Conservation (phyloP, 257 asterid genomes). For the Solanum clarkiae region DNA sequence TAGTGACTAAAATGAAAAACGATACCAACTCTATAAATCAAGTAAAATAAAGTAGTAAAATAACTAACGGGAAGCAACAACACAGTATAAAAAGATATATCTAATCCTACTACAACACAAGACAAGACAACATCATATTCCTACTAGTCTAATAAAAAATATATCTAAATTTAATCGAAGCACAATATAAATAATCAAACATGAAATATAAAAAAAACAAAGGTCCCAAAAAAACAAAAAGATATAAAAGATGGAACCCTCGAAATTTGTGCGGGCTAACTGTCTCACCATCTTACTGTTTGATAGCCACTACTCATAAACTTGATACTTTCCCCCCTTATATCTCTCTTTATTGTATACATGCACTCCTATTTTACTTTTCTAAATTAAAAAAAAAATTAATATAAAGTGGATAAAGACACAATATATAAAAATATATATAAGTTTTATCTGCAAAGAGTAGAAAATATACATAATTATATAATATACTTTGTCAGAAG, state of each 20-base stretch:
- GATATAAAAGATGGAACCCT: not conserved
- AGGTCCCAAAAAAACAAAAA: not conserved
- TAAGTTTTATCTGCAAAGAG: too few species aligned
- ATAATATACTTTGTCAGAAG: too few species aligned
- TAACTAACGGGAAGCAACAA: too few species aligned
- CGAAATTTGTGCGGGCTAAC: constrained; percentile 11
- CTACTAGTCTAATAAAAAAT: too few species aligned
- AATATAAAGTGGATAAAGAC: not conserved
- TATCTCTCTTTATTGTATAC: not conserved
- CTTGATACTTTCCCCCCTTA: not conserved
- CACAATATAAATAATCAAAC: fast-evolving
- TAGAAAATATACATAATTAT: too few species aligned
- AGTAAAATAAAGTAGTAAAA: too few species aligned
- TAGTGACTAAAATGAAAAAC: too few species aligned
- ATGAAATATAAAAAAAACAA: too few species aligned
- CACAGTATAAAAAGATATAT: too few species aligned
- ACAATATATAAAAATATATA: not conserved
- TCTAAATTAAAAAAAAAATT: not conserved
- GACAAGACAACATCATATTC: too few species aligned
- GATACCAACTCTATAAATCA: too few species aligned
- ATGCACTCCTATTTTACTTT: not conserved
- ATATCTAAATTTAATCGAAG: not conserved
- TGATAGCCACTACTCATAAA: constrained; percentile 1
- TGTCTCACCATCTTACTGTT: constrained; percentile 3
- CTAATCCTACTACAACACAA: too few species aligned